These are phyloP conservation scores for Kwoniella botswanensis DNA, from an alignment of 768 basidiomycete genomes.

Conservation along the genomic window DNA sequence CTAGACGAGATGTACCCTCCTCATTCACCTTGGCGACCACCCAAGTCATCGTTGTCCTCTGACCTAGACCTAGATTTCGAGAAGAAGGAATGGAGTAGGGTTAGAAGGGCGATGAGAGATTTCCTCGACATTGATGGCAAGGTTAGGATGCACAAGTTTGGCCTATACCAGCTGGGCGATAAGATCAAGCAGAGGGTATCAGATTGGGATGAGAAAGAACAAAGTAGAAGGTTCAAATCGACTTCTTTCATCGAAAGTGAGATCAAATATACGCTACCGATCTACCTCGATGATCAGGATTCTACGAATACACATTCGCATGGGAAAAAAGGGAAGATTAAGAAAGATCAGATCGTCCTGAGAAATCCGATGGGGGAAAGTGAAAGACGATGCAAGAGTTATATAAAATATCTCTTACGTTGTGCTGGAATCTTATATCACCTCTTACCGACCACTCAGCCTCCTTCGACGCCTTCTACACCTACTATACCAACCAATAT, in stretches of 20 bases:
- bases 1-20: slow-evolving; percentile 50
- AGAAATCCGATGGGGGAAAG: slow-evolving; percentile 36
- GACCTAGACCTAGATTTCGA: slow-evolving; percentile 32
- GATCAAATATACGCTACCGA: slow-evolving; percentile 57
- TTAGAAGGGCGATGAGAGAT: slow-evolving; percentile 50
- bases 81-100: slow-evolving; percentile 42
- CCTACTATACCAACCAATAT: slow-evolving; percentile 4
- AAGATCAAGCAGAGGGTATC: slow-evolving; percentile 26
- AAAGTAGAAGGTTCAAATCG: slow-evolving; percentile 56
- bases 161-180: slow-evolving; percentile 46
- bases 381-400: slow-evolving; percentile 45
- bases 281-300: slow-evolving; percentile 31
- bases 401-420: slow-evolving; percentile 55
- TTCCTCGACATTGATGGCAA: slow-evolving; percentile 58
- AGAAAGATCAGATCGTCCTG: slow-evolving; percentile 25
- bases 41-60: neutral
- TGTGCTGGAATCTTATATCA: slow-evolving; percentile 54
- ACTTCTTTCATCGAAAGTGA: slow-evolving; percentile 57
- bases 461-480: slow-evolving; percentile 6
- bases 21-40: slow-evolving; percentile 25
- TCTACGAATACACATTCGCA: neutral
- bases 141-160: slow-evolving; percentile 56
- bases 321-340: neutral
- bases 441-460: slow-evolving; percentile 16
- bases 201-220: slow-evolving; percentile 20